These are phyloP conservation scores for Hanseniaspora gamundiae DNA, from an alignment of 1,139 yeast genomes.

Conservation along the genomic window DNA sequence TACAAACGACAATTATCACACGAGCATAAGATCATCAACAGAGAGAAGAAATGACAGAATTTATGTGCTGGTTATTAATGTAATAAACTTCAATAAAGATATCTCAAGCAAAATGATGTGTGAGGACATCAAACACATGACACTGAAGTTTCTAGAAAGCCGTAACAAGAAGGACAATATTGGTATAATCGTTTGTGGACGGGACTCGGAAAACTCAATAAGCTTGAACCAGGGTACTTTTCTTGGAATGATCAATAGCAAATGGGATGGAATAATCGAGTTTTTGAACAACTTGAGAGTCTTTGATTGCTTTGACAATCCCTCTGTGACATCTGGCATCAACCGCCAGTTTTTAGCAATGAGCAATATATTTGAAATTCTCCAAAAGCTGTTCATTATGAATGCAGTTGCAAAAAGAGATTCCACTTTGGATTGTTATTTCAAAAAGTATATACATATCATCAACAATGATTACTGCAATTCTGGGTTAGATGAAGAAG, in stretches of 20 bases:
- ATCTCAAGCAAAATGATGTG: not conserved
- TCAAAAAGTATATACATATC: slow-evolving; percentile 6
- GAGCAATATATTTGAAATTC: slow-evolving; percentile 9
- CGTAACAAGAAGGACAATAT: slow-evolving; percentile 13
- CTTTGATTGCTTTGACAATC: slow-evolving; percentile 7
- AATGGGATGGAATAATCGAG: slow-evolving; percentile 48
- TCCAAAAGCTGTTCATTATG: slow-evolving; percentile 9
- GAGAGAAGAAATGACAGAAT: not conserved
- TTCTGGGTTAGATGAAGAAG: slow-evolving; percentile 4
- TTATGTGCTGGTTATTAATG: not conserved
- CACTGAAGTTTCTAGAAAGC: not conserved
- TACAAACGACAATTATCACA: too few relatives aligned
- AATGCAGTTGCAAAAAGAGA: slow-evolving; percentile 6
- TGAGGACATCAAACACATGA: not conserved
- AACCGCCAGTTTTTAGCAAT: too few relatives aligned
- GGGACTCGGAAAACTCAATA: slow-evolving; percentile 1
- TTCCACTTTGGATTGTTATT: slow-evolving; percentile 5
- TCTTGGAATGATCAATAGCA: slow-evolving; percentile 39
- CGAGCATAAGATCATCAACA: too few relatives aligned
- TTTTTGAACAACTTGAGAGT: slow-evolving; percentile 31
- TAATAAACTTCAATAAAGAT: too few relatives aligned
- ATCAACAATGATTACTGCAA: not conserved
- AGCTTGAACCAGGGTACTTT: slow-evolving; percentile 32
- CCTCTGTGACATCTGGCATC: too few relatives aligned
- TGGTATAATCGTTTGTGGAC: slow-evolving; percentile 12